Evolutionary conservation across 768 basidiomycete species (phyloP).

Genomic region (Leccinum olivaceopallidum): DNA sequence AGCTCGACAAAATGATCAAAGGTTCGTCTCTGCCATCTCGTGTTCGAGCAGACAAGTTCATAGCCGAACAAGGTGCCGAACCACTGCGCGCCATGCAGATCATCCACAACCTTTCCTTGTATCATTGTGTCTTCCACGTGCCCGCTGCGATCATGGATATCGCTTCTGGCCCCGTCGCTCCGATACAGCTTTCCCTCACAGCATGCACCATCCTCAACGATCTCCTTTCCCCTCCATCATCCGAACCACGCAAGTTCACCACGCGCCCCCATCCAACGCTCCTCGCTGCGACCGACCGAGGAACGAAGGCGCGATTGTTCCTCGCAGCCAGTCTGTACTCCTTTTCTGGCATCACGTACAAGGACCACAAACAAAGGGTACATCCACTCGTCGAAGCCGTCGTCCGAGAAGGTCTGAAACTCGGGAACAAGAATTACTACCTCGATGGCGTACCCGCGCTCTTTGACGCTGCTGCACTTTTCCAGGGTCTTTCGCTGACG

Average conservation of each 20-base stretch:
- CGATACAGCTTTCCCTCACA: constrained; percentile 46
- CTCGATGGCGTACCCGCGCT: constrained; percentile 72
- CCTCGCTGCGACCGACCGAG: constrained; percentile 36
- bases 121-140: constrained; percentile 63
- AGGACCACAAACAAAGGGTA: constrained; percentile 62
- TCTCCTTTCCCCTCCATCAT: constrained; percentile 37
- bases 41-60: constrained; percentile 5
- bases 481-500: constrained; percentile 36
- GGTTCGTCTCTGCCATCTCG: constrained; percentile 42
- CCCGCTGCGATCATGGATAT: constrained; percentile 43
- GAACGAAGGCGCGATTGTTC: constrained; percentile 60
- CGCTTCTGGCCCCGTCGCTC: constrained; percentile 45
- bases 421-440: constrained; percentile 76
- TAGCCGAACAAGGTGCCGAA: constrained; percentile 55
- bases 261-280: constrained; percentile 38
- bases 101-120: constrained; percentile 74
- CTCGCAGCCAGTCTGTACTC: constrained; percentile 79
- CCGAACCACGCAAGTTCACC: constrained; percentile 13
- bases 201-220: constrained; percentile 60
- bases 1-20: constrained; percentile 92
- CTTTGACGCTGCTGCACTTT: constrained; percentile 50
- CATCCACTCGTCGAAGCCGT: constrained; percentile 64
- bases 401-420: constrained; percentile 82
- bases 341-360: constrained; percentile 57
- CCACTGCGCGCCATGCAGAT: constrained; percentile 73